Base-by-base conservation (phyloP, 306 rosid genomes). In the Vicia sativa region DNA sequence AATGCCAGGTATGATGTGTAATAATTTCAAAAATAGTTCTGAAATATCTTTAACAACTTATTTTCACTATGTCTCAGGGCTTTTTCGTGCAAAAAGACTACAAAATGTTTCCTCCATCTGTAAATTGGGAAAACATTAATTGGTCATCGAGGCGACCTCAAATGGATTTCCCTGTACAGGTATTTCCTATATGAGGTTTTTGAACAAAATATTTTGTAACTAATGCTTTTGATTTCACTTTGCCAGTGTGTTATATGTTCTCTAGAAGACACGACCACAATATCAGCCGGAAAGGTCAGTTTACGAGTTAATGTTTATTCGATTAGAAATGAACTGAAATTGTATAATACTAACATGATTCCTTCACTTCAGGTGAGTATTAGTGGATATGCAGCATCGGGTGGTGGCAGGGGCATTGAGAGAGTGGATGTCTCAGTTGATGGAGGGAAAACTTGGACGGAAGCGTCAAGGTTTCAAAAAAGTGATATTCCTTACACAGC, bases 101-200 rank as follows among this genome's bases (percentile, higher is more conserved):
- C 84, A 93, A 93, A 83, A 90, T 93, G 96, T 90, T 93, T 82
- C 98, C 97, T 21, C 97, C 98, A 62, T 81, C 95, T 0, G 95
- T 93, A 45, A 73, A 93, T 83, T 93, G 98, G 98, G 90, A 88
- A 19, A 90, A 90, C 55, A 93, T 93, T 21, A 34, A 86, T 76
- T 93, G 98, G 98, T 80, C 90, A n/a, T 82, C 84, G 25, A 75
- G 98, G 85, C 85, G 79, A 55, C 96, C 98, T 4, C 97, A 90
- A 83, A 93, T 93, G 98, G 98, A 93, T 82, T 90, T 93, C 73
- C 98, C 98, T 11, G 87, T 93, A 78, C 98, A 93, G 98, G 98
- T 89, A 73, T 59, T 74, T 39, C 41, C 59, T 15, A 11, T 6
- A 19, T 10, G 48, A 55, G 25, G 57, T 23, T 65, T 55, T 60